Conservation (phyloP, 805 yeast species). For the Metschnikowia colocasiae region DNA sequence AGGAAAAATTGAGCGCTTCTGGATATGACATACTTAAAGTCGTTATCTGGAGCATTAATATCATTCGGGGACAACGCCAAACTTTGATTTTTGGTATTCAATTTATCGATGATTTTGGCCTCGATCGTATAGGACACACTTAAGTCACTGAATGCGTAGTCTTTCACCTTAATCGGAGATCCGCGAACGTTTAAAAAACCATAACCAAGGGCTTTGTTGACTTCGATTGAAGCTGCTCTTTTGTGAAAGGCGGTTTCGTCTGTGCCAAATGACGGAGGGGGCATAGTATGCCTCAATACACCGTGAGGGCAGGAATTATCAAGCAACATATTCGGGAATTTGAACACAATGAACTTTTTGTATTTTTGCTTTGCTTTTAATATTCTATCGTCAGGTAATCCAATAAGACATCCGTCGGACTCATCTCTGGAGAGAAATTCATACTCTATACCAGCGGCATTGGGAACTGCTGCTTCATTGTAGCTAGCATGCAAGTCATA, state of each 20-base stretch:
- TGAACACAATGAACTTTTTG: slow-evolving; percentile 57
- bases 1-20: slow-evolving; percentile 34
- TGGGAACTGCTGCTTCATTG: slow-evolving; percentile 47
- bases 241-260: slow-evolving; percentile 36
- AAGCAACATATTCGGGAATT: slow-evolving; percentile 50
- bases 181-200: slow-evolving; percentile 50
- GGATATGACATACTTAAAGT: slow-evolving; percentile 34
- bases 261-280: slow-evolving; percentile 43
- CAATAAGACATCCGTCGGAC: slow-evolving; percentile 46
- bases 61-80: slow-evolving; percentile 31
- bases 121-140: slow-evolving; percentile 51
- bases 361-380: slow-evolving; percentile 48
- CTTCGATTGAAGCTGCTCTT: slow-evolving; percentile 31
- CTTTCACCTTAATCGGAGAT: slow-evolving; percentile 50
- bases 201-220: slow-evolving; percentile 48
- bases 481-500: slow-evolving; percentile 58
- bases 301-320: slow-evolving; percentile 51
- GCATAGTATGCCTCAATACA: slow-evolving; percentile 35
- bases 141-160: slow-evolving; percentile 40
- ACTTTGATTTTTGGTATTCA: slow-evolving; percentile 28
- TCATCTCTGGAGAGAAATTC: slow-evolving; percentile 42
- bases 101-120: slow-evolving; percentile 51
- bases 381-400: slow-evolving; percentile 47
- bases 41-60: slow-evolving; percentile 34
- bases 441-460: slow-evolving; percentile 48